These are phyloP conservation scores for Lepiota subincarnata DNA, from an alignment of 768 basidiomycete genomes.

Conservation along the genomic window DNA sequence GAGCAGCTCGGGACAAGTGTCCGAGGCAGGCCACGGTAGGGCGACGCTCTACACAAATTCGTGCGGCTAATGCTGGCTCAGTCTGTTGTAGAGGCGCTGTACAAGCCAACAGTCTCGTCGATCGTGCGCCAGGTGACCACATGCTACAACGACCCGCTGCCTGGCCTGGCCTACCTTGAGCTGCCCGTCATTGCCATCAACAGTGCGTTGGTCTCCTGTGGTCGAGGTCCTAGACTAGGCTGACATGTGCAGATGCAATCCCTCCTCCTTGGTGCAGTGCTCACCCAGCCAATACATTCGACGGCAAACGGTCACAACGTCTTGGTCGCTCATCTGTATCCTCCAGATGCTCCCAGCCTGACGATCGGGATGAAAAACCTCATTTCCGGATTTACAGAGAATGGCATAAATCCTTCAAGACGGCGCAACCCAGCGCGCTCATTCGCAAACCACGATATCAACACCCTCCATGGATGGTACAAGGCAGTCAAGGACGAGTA, in stretches of 20 bases:
- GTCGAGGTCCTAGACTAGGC: not conserved
- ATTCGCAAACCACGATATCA: slow-evolving; percentile 67
- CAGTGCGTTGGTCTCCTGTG: slow-evolving; percentile 31
- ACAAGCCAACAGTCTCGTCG: slow-evolving; percentile 42
- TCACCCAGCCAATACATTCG: slow-evolving; percentile 37
- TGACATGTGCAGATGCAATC: slow-evolving; percentile 17
- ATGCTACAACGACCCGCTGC: slow-evolving; percentile 43
- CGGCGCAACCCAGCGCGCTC: slow-evolving; percentile 43
- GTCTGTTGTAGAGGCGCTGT: slow-evolving; percentile 43
- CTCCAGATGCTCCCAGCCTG: slow-evolving; percentile 53
- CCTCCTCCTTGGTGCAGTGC: slow-evolving; percentile 42
- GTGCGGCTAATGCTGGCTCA: slow-evolving; percentile 18
- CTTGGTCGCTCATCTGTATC: slow-evolving; percentile 43
- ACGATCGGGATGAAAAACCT: slow-evolving; percentile 50
- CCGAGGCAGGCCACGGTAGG: slow-evolving; percentile 50
- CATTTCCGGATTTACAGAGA: slow-evolving; percentile 48
- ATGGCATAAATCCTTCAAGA: slow-evolving; percentile 13
- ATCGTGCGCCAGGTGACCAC: slow-evolving; percentile 39
- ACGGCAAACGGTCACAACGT: slow-evolving; percentile 22
- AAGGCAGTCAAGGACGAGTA: slow-evolving; percentile 31
- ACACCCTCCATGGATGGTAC: slow-evolving; percentile 58
- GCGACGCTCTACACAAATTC: not conserved
- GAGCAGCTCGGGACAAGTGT: slow-evolving; percentile 54
- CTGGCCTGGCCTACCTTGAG: slow-evolving; percentile 56
- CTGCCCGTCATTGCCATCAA: slow-evolving; percentile 56